These are phyloP conservation scores for Carallia brachiata DNA, from an alignment of 345 rosid genomes.

Conservation along the genomic window DNA sequence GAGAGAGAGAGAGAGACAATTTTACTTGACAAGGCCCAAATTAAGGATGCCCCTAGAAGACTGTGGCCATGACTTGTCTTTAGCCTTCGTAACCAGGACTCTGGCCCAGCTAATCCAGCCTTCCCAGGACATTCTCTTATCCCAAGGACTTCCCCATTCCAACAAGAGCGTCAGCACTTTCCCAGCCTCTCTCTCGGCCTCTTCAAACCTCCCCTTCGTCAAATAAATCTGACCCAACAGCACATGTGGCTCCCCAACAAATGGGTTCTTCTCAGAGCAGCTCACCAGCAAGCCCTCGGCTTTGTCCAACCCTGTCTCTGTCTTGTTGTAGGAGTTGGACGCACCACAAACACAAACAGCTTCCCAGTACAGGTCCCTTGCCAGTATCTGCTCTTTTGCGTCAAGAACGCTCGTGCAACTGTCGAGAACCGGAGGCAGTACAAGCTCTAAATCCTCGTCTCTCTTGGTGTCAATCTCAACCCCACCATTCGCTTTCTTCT, in stretches of 20 bases:
- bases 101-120: conserved; percentile 96
- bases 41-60: conserved; percentile 74
- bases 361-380: conserved; percentile 75
- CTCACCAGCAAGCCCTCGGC: conserved; percentile 48
- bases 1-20: neutral
- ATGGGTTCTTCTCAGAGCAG: conserved; percentile 66
- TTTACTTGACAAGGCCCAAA: conserved; percentile 71
- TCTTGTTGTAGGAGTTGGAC: neutral
- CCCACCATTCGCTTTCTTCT: conserved; percentile 43
- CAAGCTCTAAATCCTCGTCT: conserved; percentile 74
- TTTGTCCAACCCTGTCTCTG: conserved; percentile 36
- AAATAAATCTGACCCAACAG: conserved; percentile 65
- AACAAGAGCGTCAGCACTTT: conserved; percentile 59
- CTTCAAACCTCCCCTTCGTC: conserved; percentile 57
- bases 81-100: conserved; percentile 70
- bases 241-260: conserved; percentile 81
- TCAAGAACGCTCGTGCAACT: conserved; percentile 54
- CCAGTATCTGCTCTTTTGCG: conserved; percentile 56
- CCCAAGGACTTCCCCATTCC: conserved; percentile 97
- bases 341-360: conserved; percentile 56
- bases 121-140: conserved; percentile 90
- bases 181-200: conserved; percentile 60
- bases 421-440: conserved; percentile 69
- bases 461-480: conserved; percentile 36
- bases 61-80: conserved; percentile 79